A percentile compares a stretch with the other conserved stretches of the same genome.
Conservation (phyloP, 148 eudicot species). For the Linanthus parryae region DNA sequence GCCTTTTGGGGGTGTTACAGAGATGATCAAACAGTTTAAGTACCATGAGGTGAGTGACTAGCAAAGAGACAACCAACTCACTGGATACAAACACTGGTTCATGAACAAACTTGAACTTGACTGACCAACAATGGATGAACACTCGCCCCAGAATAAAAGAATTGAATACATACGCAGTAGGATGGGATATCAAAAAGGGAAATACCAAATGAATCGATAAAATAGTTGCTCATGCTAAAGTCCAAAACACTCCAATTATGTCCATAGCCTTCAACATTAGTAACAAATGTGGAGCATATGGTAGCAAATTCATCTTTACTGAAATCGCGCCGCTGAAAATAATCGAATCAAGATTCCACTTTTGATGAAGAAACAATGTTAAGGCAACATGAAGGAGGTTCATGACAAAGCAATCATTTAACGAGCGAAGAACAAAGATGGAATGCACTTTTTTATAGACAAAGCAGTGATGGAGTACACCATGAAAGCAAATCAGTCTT, state of each 20-base stretch:
- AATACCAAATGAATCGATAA: conserved; percentile 78
- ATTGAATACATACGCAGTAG: conserved; percentile 65
- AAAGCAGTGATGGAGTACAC: conserved; percentile 93
- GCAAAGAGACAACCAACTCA: conserved; percentile 57
- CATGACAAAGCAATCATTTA: conserved; percentile 91
- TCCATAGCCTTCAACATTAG: conserved; percentile 92
- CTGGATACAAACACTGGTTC: conserved; percentile 74
- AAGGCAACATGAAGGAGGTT: conserved; percentile 79
- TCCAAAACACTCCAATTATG: conserved; percentile 65
- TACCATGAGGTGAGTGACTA: conserved; percentile 57
- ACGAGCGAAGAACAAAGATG: conserved; percentile 86
- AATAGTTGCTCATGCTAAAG: conserved; percentile 76
- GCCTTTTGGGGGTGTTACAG: too few species aligned
- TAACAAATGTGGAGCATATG: conserved; percentile 85
- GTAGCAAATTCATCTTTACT: conserved; percentile 96
- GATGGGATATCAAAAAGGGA: conserved; percentile 75
- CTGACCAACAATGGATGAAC: conserved; percentile 98
- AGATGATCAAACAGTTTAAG: conserved; percentile 65
- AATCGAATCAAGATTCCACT: conserved; percentile 75
- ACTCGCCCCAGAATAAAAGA: conserved; percentile 98
- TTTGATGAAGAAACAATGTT: conserved; percentile 60
- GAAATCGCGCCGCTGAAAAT: conserved; percentile 96
- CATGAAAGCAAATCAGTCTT: conserved; percentile 93
- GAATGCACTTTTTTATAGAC: conserved; percentile 87
- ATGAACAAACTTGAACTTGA: conserved; percentile 97